Evolutionary conservation across 2,329 filamentous ascomycete genomes (phyloP).

Genomic region (Aspergillus hortae): DNA sequence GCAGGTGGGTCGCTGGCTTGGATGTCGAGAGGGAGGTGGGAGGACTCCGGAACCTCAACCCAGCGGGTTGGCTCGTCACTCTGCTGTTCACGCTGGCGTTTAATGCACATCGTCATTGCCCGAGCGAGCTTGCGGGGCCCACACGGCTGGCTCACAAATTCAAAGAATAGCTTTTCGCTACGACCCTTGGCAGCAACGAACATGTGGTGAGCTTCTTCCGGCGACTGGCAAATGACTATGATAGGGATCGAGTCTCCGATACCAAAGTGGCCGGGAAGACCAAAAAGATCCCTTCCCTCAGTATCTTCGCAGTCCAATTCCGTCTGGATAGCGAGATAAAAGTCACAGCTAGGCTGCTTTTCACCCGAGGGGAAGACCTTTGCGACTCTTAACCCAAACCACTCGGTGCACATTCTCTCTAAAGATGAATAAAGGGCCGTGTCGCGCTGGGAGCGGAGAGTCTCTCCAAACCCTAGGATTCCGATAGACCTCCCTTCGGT

Average conservation of each 20-base stretch:
- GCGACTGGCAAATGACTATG: slow-evolving; percentile 27
- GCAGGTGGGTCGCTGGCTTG: slow-evolving; percentile 12
- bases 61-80: slow-evolving; percentile 13
- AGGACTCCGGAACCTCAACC: slow-evolving; percentile 19
- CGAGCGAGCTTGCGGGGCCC: slow-evolving; percentile 33
- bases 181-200: slow-evolving; percentile 9
- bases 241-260: slow-evolving; percentile 14
- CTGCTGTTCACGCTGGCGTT: slow-evolving; percentile 11
- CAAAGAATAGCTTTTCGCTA: slow-evolving; percentile 17
- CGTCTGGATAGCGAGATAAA: slow-evolving; percentile 22
- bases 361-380: slow-evolving; percentile 3
- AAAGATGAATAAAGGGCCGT: slow-evolving; percentile 15
- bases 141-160: slow-evolving; percentile 34
- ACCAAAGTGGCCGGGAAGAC: background rate
- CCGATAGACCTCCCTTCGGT: slow-evolving; percentile 16
- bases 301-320: slow-evolving; percentile 19
- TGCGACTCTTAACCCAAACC: slow-evolving; percentile 17
- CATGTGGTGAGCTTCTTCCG: slow-evolving; percentile 18
- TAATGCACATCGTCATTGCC: slow-evolving; percentile 23
- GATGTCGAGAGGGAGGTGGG: slow-evolving; percentile 18
- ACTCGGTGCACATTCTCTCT: slow-evolving; percentile 17
- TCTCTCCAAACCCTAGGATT: slow-evolving; percentile 17
- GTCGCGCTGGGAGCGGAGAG: slow-evolving; percentile 12
- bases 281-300: slow-evolving; percentile 12
- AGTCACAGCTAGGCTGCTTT: slow-evolving; percentile 10